Percentiles rank a stretch among this genome's conserved stretches.
Conservation (phyloP, 2,329 filamentous ascomycete genomes). For the Pseudopyricularia javanii region DNA sequence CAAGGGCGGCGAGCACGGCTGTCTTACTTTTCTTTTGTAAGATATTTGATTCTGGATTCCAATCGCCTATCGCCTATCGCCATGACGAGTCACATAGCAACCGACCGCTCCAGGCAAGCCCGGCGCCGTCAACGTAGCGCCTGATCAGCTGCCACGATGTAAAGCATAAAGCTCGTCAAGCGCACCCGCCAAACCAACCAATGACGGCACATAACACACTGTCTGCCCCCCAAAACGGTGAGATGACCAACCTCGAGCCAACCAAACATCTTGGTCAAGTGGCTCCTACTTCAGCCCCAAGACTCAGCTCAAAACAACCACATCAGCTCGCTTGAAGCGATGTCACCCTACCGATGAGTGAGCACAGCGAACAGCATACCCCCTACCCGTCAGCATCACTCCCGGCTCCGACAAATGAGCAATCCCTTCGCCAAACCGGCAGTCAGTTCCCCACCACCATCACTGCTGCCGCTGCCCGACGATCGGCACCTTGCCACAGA, state of each 20-base stretch:
- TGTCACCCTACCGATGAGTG: not conserved
- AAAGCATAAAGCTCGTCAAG: not conserved
- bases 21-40: too few relatives aligned
- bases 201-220: not conserved
- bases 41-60: too few relatives aligned
- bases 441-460: not conserved
- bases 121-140: too few relatives aligned
- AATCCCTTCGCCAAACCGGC: not conserved
- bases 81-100: too few relatives aligned
- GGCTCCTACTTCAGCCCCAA: not conserved
- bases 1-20: too few relatives aligned
- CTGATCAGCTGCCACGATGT: too few relatives aligned
- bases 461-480: not conserved
- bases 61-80: too few relatives aligned
- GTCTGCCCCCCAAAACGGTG: not conserved
- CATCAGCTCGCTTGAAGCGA: not conserved
- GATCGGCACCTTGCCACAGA: not conserved
- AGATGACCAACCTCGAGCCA: not conserved
- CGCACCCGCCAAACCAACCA: not conserved
- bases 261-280: not conserved
- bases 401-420: not conserved
- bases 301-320: not conserved
- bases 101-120: too few relatives aligned
- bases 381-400: not conserved
- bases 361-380: not conserved